Percentiles rank a stretch among this genome's conserved stretches.
Conservation (phyloP, 306 rosid genomes). For the Lathyrus tuberosus region DNA sequence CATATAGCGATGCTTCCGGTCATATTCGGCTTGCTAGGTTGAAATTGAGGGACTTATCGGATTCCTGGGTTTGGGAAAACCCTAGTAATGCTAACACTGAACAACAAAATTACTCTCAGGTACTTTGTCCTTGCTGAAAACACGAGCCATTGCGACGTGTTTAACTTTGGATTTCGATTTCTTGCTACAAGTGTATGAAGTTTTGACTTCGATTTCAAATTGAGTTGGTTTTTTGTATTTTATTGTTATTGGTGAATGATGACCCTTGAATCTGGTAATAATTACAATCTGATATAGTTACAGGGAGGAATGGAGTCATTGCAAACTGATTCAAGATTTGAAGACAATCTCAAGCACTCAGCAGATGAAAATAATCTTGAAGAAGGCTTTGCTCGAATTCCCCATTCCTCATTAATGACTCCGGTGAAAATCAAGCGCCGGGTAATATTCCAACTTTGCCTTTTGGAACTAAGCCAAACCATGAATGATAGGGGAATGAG, state of each 20-base stretch:
- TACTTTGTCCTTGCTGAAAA: slow-evolving; percentile 34
- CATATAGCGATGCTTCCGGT: slow-evolving; percentile 75
- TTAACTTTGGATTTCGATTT: slow-evolving; percentile 12
- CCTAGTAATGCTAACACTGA: slow-evolving; percentile 54
- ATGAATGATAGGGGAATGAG: slow-evolving; percentile 21
- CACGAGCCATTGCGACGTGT: background rate
- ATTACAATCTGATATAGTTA: slow-evolving; percentile 39
- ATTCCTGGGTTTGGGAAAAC: slow-evolving; percentile 93
- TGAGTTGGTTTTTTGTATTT: slow-evolving; percentile 19
- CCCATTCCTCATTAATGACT: slow-evolving; percentile 54
- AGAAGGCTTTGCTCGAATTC: slow-evolving; percentile 53
- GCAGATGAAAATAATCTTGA: slow-evolving; percentile 52
- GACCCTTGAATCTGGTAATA: slow-evolving; percentile 20
- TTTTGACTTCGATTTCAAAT: slow-evolving; percentile 8
- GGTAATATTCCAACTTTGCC: slow-evolving; percentile 56
- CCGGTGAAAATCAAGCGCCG: slow-evolving; percentile 82
- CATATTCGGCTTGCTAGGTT: slow-evolving; percentile 68
- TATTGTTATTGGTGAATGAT: background rate
- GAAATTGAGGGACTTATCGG: slow-evolving; percentile 76
- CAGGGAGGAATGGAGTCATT: slow-evolving; percentile 56
- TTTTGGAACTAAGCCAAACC: slow-evolving; percentile 20
- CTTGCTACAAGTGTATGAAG: slow-evolving; percentile 23
- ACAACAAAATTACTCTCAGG: slow-evolving; percentile 63
- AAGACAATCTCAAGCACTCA: slow-evolving; percentile 48
- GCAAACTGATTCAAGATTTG: slow-evolving; percentile 44